These are phyloP conservation scores for Fusarium miscanthi DNA, from an alignment of 2,329 filamentous ascomycete genomes.

Conservation along the genomic window DNA sequence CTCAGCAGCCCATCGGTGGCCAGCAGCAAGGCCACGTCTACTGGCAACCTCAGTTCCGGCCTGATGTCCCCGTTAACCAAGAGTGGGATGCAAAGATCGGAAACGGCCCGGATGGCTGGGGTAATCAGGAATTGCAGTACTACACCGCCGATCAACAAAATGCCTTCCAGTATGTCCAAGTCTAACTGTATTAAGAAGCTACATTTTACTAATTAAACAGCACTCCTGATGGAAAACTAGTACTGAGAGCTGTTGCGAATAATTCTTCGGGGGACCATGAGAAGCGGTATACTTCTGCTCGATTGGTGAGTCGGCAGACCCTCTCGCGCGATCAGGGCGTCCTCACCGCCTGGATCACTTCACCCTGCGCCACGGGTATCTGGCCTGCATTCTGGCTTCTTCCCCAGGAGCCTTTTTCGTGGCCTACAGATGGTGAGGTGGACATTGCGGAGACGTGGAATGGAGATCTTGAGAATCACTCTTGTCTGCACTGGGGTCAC, in stretches of 20 bases:
- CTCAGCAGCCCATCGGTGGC: constrained; percentile 35
- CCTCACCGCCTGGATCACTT: constrained; percentile 61
- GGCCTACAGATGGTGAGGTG: constrained; percentile 69
- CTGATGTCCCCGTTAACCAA: constrained; percentile 57
- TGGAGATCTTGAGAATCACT: constrained; percentile 64
- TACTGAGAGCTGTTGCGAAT: constrained; percentile 62
- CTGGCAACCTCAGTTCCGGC: constrained; percentile 64
- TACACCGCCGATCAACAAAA: constrained; percentile 63
- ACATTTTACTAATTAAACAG: constrained; percentile 33
- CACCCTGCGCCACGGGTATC: constrained; percentile 66
- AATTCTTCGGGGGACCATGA: constrained; percentile 48
- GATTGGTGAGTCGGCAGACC: constrained; percentile 64
- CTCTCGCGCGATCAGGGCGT: constrained; percentile 63
- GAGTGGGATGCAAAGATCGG: constrained; percentile 67
- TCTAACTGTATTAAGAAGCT: not conserved
- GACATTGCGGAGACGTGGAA: constrained; percentile 73
- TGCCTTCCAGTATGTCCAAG: constrained; percentile 59
- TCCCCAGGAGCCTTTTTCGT: constrained; percentile 66
- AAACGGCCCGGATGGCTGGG: constrained; percentile 69
- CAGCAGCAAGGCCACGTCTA: constrained; percentile 51
- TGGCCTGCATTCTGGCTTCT: constrained; percentile 73
- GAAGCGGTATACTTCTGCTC: constrained; percentile 64
- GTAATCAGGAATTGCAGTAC: constrained; percentile 69
- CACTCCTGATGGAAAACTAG: constrained; percentile 61
- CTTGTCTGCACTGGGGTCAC: constrained; percentile 70